phyloP scores from a whole-genome alignment of 768 basidiomycete genomes.

The Arthromyces matolae region DNA sequence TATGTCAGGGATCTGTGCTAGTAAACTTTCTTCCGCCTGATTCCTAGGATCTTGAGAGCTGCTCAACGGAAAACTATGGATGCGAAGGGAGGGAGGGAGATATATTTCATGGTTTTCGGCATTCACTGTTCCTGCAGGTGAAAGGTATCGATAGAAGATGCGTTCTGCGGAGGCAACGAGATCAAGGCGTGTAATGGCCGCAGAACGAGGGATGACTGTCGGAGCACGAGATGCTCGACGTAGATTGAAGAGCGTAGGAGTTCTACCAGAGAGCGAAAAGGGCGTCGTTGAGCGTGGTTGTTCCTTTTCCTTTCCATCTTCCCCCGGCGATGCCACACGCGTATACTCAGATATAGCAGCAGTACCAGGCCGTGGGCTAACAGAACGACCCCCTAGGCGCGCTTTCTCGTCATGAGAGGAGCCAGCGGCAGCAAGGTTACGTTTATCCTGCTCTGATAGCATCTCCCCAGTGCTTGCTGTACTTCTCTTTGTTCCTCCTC shows the following conservation, averaged over 20 bases:
- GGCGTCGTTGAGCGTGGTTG: conserved; percentile 70
- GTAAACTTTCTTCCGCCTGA: conserved; percentile 61
- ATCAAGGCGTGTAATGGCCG: conserved; percentile 86
- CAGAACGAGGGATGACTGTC: conserved; percentile 87
- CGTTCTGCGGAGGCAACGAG: conserved; percentile 92
- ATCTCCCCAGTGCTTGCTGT: conserved; percentile 78
- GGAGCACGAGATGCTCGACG: conserved; percentile 85
- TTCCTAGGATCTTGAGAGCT: conserved; percentile 69
- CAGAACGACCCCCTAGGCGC: conserved; percentile 46
- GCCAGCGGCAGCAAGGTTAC: conserved; percentile 49
- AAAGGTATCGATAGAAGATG: conserved; percentile 93
- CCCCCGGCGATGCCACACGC: conserved; percentile 44
- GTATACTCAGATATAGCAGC: conserved; percentile 40
- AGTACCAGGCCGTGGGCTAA: conserved; percentile 53
- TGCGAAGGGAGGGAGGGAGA: conserved; percentile 87
- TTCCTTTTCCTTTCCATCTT: conserved; percentile 32
- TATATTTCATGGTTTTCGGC: conserved; percentile 97
- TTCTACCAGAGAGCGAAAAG: conserved; percentile 72
- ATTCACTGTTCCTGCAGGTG: conserved; percentile 70
- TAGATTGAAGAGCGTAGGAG: conserved; percentile 71
- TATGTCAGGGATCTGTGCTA: conserved; percentile 94
- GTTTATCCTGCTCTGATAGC: conserved; percentile 67
- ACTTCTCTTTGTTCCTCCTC: conserved; percentile 63
- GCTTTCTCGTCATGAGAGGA: conserved; percentile 52
- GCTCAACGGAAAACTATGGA: conserved; percentile 85